Evolutionary conservation across 2,329 filamentous ascomycete genomes (phyloP).

Genomic region (Penicillium freii): DNA sequence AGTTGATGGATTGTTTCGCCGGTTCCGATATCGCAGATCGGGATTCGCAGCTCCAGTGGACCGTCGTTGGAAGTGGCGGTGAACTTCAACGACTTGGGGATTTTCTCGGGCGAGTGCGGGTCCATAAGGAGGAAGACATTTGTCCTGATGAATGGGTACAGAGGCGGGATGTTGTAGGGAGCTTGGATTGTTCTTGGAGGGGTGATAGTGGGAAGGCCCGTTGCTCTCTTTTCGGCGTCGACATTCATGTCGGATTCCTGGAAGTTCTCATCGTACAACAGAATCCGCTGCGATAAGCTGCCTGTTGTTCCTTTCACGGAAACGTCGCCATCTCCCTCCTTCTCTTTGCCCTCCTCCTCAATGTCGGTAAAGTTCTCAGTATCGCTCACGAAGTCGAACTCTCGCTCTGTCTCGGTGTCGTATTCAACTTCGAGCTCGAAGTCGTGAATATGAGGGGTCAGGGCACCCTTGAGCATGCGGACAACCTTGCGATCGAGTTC

Average conservation of each 20-base stretch:
- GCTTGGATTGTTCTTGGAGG: constrained; percentile 62
- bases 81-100: constrained; percentile 57
- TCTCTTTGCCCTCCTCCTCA: constrained; percentile 1
- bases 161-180: constrained; percentile 60
- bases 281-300: constrained; percentile 49
- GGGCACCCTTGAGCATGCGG: constrained; percentile 69
- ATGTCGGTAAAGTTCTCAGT: constrained; percentile 9
- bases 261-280: constrained; percentile 57
- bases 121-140: constrained; percentile 65
- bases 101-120: constrained; percentile 47
- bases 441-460: constrained; percentile 65
- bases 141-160: constrained; percentile 66
- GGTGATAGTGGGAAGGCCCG: constrained; percentile 49
- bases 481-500: constrained; percentile 68
- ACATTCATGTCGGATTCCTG: constrained; percentile 44
- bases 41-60: constrained; percentile 63
- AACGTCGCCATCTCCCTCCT: constrained; percentile 10
- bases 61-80: constrained; percentile 57
- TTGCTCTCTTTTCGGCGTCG: constrained; percentile 23
- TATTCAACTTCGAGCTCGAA: constrained; percentile 66
- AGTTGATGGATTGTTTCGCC: constrained; percentile 66
- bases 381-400: constrained; percentile 58
- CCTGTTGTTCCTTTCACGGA: constrained; percentile 12
- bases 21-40: constrained; percentile 52
- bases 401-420: constrained; percentile 43